Evolutionary conservation across 768 basidiomycete species (phyloP), one percentile per base, ranked within the genome.

Genomic region (Calocybe gangraenosa): DNA sequence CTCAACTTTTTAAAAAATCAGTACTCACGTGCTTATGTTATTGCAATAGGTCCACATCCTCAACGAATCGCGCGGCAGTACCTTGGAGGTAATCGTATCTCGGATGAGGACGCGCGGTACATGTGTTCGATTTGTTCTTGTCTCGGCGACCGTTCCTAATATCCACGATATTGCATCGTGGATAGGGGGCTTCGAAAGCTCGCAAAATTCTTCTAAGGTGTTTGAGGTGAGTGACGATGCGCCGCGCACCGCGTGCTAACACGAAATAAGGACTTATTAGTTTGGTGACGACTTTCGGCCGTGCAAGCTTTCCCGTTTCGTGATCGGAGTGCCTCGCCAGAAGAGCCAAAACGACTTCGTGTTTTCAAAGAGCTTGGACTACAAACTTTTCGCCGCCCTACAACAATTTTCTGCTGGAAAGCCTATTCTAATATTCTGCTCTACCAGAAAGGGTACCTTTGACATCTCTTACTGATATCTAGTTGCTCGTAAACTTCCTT

Each of bases 81-180:
- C 88, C 1, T 73, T 99, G 2, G 96, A 99, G 67, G 95, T 95
- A 14, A 79, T 98, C n/a, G 74, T 94, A 36, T 88, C 90, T 2
- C 81, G 96, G 19, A 95, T 98, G 91, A 94, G 88, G 64, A 66
- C 79, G 2, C 76, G 82, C 8, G 85, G 82, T 7, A 71, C 74
- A 2, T 61, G 65, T 2, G 81, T 91, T 19, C 82, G 96, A 6
- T 94, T 98, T 60, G 65, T 96, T 22, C 76, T 96, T 14, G 80
- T 97, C 31, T 95, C 92, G 0, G 95, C 95, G 4, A 97, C 95
- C 0, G 87, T 92, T 10, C 95, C 95, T 0, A 98, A 99, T 55
- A 86, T 93, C 40, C 70, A 80, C 20, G 95, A 99, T 52, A 81
- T 99, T 22, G 92, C 92, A 1, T 63, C 67, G 43, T 99, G 95